These are phyloP conservation scores for Irpex sp. DNA, from an alignment of 1,284 basidiomycete genomes.

Conservation along the genomic window DNA sequence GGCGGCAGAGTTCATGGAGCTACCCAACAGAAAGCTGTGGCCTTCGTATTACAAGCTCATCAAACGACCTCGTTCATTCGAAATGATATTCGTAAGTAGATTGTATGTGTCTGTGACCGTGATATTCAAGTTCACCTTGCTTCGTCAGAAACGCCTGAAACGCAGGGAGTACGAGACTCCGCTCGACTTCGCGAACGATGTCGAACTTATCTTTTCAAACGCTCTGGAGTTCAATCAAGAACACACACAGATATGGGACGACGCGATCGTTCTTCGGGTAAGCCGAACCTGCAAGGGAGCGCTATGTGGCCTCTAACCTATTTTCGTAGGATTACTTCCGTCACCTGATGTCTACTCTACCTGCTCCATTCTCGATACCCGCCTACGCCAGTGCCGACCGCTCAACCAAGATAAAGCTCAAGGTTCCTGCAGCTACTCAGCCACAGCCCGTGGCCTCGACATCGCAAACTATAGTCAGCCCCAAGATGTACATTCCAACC, in stretches of 20 bases:
- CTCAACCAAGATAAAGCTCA: conserved; percentile 65
- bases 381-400: conserved; percentile 48
- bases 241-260: conserved; percentile 73
- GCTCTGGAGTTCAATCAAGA: conserved; percentile 82
- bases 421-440: conserved; percentile 41
- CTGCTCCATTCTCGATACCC: conserved; percentile 55
- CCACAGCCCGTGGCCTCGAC: conserved; percentile 14
- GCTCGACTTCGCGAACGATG: conserved; percentile 78
- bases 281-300: conserved; percentile 19
- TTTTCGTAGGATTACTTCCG: conserved; percentile 59
- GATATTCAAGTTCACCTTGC: neutral
- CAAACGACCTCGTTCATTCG: conserved; percentile 78
- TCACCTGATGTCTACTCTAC: conserved; percentile 71
- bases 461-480: conserved; percentile 12
- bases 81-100: conserved; percentile 70
- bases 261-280: conserved; percentile 63
- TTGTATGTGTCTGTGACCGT: neutral
- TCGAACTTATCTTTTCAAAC: conserved; percentile 90
- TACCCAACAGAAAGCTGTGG: conserved; percentile 79
- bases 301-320: conserved; percentile 12
- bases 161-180: conserved; percentile 66
- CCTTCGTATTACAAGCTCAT: conserved; percentile 86
- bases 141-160: conserved; percentile 65
- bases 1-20: conserved; percentile 76
- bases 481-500: conserved; percentile 15